These are phyloP conservation scores for Eucalyptus sp. DNA, from an alignment of 345 rosid genomes.

Conservation along the genomic window DNA sequence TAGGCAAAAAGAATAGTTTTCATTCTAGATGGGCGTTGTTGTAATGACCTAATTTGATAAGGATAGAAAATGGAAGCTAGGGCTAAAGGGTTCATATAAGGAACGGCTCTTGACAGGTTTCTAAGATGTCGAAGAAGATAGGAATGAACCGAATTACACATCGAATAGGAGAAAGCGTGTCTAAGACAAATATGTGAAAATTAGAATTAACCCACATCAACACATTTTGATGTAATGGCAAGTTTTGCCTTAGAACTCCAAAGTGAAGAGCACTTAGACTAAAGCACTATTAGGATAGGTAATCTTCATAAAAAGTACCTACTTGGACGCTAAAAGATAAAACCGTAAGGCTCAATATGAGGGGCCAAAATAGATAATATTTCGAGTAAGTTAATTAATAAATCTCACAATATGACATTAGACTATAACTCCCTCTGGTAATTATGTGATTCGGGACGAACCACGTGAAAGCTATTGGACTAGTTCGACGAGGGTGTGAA, in stretches of 20 bases:
- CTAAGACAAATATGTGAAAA: not conserved
- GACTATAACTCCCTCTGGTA: fast-evolving
- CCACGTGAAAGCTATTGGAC: fast-evolving
- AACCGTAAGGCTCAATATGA: fast-evolving
- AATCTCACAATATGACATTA: not conserved
- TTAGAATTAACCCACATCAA: no score
- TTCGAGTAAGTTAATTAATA: fast-evolving
- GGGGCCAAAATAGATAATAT: not conserved
- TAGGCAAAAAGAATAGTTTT: not conserved
- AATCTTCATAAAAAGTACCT: no score
- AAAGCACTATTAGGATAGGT: fast-evolving
- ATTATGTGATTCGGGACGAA: not conserved
- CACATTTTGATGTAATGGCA: not conserved
- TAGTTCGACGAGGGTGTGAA: fast-evolving
- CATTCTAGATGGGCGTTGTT: not conserved
- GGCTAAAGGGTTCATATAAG: fast-evolving
- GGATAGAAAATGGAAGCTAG: fast-evolving
- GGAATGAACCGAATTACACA: fast-evolving
- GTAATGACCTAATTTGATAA: fast-evolving
- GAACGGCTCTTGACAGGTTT: fast-evolving
- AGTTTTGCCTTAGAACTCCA: not conserved
- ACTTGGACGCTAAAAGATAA: fast-evolving
- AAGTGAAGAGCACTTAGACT: not conserved
- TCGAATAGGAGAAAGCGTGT: fast-evolving
- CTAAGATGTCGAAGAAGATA: fast-evolving